Conservation (phyloP, 768 basidiomycete species). For the Tylopilus cervinicoccineus region DNA sequence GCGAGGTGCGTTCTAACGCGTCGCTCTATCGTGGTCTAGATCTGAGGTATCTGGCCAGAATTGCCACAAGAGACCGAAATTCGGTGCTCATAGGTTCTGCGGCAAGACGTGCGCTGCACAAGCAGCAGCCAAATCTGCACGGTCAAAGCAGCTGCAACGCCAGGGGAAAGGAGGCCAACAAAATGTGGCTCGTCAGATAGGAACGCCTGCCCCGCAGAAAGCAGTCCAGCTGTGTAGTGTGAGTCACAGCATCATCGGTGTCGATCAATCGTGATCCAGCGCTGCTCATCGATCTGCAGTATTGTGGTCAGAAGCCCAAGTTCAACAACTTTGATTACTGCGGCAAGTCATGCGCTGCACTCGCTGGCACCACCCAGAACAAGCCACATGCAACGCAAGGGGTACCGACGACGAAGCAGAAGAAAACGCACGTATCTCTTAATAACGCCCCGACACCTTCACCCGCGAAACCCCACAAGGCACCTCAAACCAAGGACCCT, state of each 20-base stretch:
- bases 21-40: neutral
- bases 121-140: conserved; percentile 23
- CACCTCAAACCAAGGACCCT: conserved; percentile 10
- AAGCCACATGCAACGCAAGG: conserved; percentile 16
- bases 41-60: conserved; percentile 32
- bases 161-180: conserved; percentile 12
- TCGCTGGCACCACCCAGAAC: conserved; percentile 33
- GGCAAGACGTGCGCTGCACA: conserved; percentile 52
- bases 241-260: conserved; percentile 18
- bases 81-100: conserved; percentile 51
- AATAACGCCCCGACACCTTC: conserved; percentile 1
- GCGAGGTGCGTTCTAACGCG: conserved; percentile 25
- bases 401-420: conserved; percentile 17
- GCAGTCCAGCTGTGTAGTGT: conserved; percentile 24
- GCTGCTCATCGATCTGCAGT: conserved; percentile 25
- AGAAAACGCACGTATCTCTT: conserved; percentile 6
- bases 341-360: conserved; percentile 57
- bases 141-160: conserved; percentile 11
- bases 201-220: conserved; percentile 17
- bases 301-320: conserved; percentile 61
- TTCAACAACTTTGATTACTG: conserved; percentile 59
- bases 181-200: conserved; percentile 11
- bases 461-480: conserved; percentile 14
- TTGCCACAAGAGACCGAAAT: conserved; percentile 55
- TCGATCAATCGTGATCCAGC: conserved; percentile 27